Conservation (phyloP, 495 filamentous ascomycete genomes). For the Talaromyces trachyspermus region DNA sequence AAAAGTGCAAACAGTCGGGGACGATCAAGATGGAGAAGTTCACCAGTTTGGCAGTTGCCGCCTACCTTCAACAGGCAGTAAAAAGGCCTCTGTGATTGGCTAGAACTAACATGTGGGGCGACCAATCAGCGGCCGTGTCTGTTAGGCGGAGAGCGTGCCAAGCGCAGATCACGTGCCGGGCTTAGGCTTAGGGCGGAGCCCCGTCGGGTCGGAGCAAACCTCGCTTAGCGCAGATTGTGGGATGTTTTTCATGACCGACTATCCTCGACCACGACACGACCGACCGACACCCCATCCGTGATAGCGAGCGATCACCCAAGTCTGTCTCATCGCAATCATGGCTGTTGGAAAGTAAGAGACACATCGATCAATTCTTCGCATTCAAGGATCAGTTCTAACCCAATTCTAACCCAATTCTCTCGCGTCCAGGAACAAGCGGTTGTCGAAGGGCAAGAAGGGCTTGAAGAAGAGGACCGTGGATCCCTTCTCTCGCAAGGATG, state of each 20-base stretch:
- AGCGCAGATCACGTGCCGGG: neutral
- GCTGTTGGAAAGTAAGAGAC: slow-evolving; percentile 80
- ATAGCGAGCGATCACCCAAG: slow-evolving; percentile 11
- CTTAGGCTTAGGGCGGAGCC: slow-evolving; percentile 8
- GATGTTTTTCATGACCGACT: slow-evolving; percentile 20
- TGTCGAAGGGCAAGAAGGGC: slow-evolving; percentile 99
- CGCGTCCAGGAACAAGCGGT: slow-evolving; percentile 86
- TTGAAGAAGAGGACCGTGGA: slow-evolving; percentile 98
- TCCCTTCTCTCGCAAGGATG: slow-evolving; percentile 97
- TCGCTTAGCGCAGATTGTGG: slow-evolving; percentile 46
- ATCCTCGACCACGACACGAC: no score
- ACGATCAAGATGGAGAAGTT: no score
- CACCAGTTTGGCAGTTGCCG: no score
- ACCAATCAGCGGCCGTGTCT: no score
- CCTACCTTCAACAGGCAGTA: no score
- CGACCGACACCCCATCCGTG: slow-evolving; percentile 3
- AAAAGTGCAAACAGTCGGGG: no score
- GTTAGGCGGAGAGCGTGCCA: no score
- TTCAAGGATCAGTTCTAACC: no score
- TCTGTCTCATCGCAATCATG: slow-evolving; percentile 58
- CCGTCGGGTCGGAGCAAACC: slow-evolving; percentile 10
- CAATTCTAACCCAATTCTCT: no score
- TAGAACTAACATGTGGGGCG: no score
- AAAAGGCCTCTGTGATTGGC: no score
- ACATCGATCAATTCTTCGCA: slow-evolving; percentile 9